A percentile compares a stretch with the other conserved stretches of the same genome.
Evolutionary conservation across 495 filamentous ascomycete species (phyloP).

Genomic region (Sporormia fimetaria): DNA sequence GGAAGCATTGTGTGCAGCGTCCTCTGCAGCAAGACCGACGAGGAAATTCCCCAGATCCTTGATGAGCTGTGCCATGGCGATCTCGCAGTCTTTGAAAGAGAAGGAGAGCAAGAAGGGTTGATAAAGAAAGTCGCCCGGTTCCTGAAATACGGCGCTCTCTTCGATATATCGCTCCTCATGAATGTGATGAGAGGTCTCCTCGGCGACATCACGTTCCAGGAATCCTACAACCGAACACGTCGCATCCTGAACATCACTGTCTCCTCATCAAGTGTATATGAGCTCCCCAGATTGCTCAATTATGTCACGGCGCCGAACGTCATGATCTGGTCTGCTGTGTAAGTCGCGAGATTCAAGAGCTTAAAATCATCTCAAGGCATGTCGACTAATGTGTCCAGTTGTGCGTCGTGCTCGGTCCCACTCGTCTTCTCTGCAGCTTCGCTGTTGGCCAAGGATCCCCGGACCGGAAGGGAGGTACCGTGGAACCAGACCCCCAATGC

Average conservation of each 20-base stretch:
- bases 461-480: constrained; percentile 61
- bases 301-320: constrained; percentile 91
- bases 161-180: constrained; percentile 70
- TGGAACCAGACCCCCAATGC: constrained; percentile 74
- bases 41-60: constrained; percentile 66
- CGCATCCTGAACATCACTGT: constrained; percentile 89
- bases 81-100: constrained; percentile 69
- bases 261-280: constrained; percentile 74
- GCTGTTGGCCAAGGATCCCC: constrained; percentile 73
- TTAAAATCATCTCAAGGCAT: neutral
- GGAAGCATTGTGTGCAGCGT: constrained; percentile 90
- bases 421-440: constrained; percentile 67
- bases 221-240: constrained; percentile 85
- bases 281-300: constrained; percentile 76
- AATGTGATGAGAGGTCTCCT: constrained; percentile 68
- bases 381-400: constrained; percentile 37
- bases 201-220: constrained; percentile 86
- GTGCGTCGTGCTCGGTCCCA: constrained; percentile 87
- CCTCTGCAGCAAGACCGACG: constrained; percentile 72
- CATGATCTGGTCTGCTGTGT: constrained; percentile 92
- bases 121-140: constrained; percentile 61
- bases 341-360: constrained; percentile 30
- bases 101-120: constrained; percentile 55
- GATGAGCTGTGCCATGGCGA: constrained; percentile 69
- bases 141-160: constrained; percentile 67